Evolutionary conservation across 108 stramenopile genomes (phyloP), one percentile per base, ranked within the genome.

Genomic region (Aurantiochytrium sp.): DNA sequence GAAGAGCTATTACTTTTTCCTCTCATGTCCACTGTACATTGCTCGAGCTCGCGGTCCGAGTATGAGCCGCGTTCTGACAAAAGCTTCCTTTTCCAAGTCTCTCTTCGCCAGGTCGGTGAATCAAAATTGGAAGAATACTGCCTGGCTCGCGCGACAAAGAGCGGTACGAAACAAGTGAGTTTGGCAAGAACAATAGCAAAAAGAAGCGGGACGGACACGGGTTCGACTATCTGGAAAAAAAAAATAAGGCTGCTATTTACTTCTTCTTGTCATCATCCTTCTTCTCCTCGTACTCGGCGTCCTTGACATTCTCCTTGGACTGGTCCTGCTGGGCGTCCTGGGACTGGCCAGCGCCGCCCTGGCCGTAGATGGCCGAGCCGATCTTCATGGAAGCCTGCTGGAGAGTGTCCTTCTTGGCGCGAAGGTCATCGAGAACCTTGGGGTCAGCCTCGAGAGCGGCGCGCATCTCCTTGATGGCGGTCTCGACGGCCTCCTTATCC

Each of bases 361-460:
- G 92, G 58, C 96, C 95, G 90, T 99, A 99, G 60, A 98, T 97
- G 60, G 99, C 98, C 94, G 99, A 96, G 57, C 99, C 99, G 89
- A 99, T 98, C 97, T 99, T 99, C 93, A 98, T 94, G 91, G 96
- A 95, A 16, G 97, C 96, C 73, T 96, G 94, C 73, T 91, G 95
- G 90, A 99, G 90, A 53, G 97, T 98, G 23, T 96, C 94, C 59
- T 95, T 97, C 96, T 97, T 98, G 60, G 92, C 92, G 90, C 95
- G 97, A 72, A 99, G 94, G 29, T 89, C 92, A 35, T 97, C 97
- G 60, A 97, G 91, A 23, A 53, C 76, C 49, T 53, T 47, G 45
- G 76, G 76, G 51, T 83, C 76, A 53, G 76, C 76, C 58, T 98
- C 96, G 43, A 97, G 97, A 35, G 95, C 91, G 73, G 98, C 98